A percentile compares a stretch with the other conserved stretches of the same genome.
phyloP scores from a whole-genome alignment of 179 eudicot genomes.

The Monotropa hypopitys region DNA sequence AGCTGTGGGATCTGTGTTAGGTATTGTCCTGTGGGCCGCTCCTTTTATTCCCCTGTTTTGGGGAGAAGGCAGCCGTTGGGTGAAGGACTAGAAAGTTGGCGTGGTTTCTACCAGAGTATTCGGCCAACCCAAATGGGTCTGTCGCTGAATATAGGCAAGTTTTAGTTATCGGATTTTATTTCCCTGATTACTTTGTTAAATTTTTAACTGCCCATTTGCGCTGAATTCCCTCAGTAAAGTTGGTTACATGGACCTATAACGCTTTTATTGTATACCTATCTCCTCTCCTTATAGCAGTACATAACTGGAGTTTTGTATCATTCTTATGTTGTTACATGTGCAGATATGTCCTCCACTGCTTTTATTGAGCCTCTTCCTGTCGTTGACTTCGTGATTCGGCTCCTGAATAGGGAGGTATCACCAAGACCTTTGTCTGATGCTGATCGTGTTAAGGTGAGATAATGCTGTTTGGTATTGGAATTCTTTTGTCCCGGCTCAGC shows the following conservation, averaged over 20 bases:
- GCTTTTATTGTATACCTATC: neutral
- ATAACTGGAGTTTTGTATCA: neutral
- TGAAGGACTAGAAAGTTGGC: slow-evolving; percentile 91
- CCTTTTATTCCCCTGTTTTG: slow-evolving; percentile 67
- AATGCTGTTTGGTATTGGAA: neutral
- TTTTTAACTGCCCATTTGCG: neutral
- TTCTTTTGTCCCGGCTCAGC: too few relatives aligned
- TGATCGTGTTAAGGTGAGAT: slow-evolving; percentile 71
- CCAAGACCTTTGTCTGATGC: slow-evolving; percentile 80
- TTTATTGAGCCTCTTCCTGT: slow-evolving; percentile 89
- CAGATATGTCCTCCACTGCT: slow-evolving; percentile 99
- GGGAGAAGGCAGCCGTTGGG: slow-evolving; percentile 71
- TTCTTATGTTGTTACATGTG: neutral
- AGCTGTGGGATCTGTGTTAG: slow-evolving; percentile 22
- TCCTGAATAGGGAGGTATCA: slow-evolving; percentile 54
- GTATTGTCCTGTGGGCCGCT: slow-evolving; percentile 71
- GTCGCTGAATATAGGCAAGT: slow-evolving; percentile 68
- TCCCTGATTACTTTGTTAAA: neutral
- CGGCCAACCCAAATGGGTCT: slow-evolving; percentile 98
- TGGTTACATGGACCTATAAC: neutral
- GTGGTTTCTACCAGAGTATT: slow-evolving; percentile 94
- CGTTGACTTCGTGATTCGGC: slow-evolving; percentile 64
- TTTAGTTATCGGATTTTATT: neutral
- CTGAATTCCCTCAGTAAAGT: neutral
- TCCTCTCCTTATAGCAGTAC: neutral